Conservation (phyloP, 768 basidiomycete species). For the Termitomyces sp. region DNA sequence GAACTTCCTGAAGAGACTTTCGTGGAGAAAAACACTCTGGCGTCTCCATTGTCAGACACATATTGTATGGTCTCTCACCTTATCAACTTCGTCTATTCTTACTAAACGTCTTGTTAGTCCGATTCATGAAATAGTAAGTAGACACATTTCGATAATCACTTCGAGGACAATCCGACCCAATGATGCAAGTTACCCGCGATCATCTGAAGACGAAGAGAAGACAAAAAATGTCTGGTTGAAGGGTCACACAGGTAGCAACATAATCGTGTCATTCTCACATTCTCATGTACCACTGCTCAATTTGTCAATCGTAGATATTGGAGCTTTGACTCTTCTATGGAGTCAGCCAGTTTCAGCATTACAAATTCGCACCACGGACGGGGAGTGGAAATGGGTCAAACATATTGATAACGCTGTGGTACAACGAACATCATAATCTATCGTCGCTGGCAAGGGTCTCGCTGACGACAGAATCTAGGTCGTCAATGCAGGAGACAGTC, state of each 20-base stretch:
- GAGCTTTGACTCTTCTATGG: slow-evolving; percentile 38
- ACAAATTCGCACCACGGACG: slow-evolving; percentile 40
- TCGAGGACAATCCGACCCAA: slow-evolving; percentile 30
- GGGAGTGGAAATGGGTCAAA: slow-evolving; percentile 43
- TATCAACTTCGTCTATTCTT: not conserved
- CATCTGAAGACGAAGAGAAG: slow-evolving; percentile 37
- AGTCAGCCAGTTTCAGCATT: slow-evolving; percentile 46
- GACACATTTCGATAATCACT: too few relatives aligned
- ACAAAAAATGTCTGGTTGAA: slow-evolving; percentile 48
- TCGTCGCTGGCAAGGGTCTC: not conserved
- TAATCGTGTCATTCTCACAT: not conserved
- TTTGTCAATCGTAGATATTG: not conserved
- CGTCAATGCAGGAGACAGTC: slow-evolving; percentile 43
- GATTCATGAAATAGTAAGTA: slow-evolving; percentile 48
- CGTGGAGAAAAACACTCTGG: slow-evolving; percentile 34
- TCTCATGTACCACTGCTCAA: not conserved
- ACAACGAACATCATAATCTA: not conserved
- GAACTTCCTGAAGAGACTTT: slow-evolving; percentile 45
- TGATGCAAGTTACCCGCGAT: slow-evolving; percentile 35
- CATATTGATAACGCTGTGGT: slow-evolving; percentile 47
- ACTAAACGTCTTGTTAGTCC: slow-evolving; percentile 38
- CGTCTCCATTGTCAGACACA: slow-evolving; percentile 31
- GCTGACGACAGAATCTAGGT: slow-evolving; percentile 23
- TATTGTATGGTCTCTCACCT: slow-evolving; percentile 23
- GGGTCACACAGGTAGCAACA: slow-evolving; percentile 40